phyloP scores from a whole-genome alignment of 2,329 filamentous ascomycete species.

The Trichoderma asperellum region DNA sequence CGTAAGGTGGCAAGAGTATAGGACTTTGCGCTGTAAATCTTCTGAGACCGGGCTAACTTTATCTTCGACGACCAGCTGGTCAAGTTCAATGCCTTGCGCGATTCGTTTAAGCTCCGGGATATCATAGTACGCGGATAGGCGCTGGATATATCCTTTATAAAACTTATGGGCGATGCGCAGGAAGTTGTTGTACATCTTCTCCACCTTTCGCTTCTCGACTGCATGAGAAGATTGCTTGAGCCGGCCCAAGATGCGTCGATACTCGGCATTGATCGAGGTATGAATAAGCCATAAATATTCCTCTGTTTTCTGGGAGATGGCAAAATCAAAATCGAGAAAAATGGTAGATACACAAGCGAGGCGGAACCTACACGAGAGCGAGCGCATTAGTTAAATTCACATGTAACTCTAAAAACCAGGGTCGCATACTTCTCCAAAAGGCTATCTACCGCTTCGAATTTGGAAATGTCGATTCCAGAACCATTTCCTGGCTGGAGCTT shows the following conservation, averaged over 20 bases:
- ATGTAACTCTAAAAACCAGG: background rate
- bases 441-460: constrained; percentile 51
- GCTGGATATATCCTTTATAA: constrained; percentile 83
- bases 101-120: constrained; percentile 55
- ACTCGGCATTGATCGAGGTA: constrained; percentile 74
- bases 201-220: constrained; percentile 73
- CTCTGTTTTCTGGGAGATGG: constrained; percentile 67
- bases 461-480: constrained; percentile 45
- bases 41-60: constrained; percentile 51
- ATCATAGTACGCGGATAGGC: constrained; percentile 66
- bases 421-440: constrained; percentile 46
- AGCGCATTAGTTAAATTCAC: background rate
- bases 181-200: constrained; percentile 81
- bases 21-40: constrained; percentile 61
- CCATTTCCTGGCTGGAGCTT: constrained; percentile 45
- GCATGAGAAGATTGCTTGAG: constrained; percentile 56
- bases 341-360: constrained; percentile 72
- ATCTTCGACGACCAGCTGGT: constrained; percentile 49
- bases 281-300: constrained; percentile 78
- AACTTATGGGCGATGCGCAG: constrained; percentile 87
- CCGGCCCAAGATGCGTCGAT: constrained; percentile 69
- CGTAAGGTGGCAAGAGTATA: constrained; percentile 78
- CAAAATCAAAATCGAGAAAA: constrained; percentile 71
- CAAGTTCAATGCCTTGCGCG: constrained; percentile 48
- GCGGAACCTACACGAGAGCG: constrained; percentile 60